These are phyloP conservation scores for Carnegiea gigantea DNA, from an alignment of 179 eudicot genomes.

Conservation along the genomic window DNA sequence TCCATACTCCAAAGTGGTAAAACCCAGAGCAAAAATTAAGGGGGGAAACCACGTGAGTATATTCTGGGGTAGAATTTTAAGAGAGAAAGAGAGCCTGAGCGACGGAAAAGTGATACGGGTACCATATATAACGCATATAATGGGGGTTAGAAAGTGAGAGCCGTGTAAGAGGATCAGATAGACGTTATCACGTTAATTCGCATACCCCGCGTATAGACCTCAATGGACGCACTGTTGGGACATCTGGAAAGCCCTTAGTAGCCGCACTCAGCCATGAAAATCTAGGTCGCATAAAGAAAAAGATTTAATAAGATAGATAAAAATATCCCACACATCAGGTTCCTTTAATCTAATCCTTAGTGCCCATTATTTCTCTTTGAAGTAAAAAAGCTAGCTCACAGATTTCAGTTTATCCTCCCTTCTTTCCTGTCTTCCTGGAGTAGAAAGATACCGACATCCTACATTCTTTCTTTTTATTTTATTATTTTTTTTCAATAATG, in stretches of 20 bases:
- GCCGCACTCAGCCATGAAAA: conserved; percentile 7
- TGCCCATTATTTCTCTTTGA: background rate
- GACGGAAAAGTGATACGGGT: too few species aligned
- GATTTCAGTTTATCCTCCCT: background rate
- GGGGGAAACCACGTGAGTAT: too few species aligned
- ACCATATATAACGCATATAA: too few species aligned
- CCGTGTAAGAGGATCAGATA: background rate
- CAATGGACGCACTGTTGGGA: conserved; percentile 8
- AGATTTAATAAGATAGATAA: background rate
- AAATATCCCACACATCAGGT: conserved; percentile 13
- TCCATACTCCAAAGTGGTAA: too few species aligned
- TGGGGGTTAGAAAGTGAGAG: background rate
- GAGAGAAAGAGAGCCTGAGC: too few species aligned
- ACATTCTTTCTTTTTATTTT: too few species aligned
- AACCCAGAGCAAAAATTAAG: too few species aligned
- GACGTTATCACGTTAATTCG: background rate
- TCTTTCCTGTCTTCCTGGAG: conserved; percentile 16
- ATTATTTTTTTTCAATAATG: too few species aligned
- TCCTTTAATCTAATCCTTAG: too few species aligned
- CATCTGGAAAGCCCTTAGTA: conserved; percentile 10
- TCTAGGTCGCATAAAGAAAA: conserved; percentile 2
- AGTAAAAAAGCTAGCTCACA: background rate
- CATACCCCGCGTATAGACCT: conserved; percentile 22
- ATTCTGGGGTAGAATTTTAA: too few species aligned
- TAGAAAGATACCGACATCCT: conserved; percentile 5